A percentile compares a stretch with the other conserved stretches of the same genome.
phyloP scores from a whole-genome alignment of 306 rosid genomes.

The Acacia crassicarpa region DNA sequence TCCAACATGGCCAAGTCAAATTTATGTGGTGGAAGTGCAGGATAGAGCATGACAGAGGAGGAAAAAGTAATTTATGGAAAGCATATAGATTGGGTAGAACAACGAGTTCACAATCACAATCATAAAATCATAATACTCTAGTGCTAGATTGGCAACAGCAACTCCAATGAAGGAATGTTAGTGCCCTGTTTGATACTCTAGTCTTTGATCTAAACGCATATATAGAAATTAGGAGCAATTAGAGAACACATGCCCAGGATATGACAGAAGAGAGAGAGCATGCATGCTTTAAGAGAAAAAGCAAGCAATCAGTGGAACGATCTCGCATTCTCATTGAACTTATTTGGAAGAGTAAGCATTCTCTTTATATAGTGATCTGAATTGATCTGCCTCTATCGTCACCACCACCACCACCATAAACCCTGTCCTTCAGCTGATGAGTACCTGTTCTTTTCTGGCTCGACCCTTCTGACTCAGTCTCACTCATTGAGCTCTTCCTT shows the following conservation, averaged over 20 bases:
- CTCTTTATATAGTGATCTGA: slow-evolving; percentile 48
- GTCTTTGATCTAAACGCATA: slow-evolving; percentile 13
- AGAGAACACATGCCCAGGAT: slow-evolving; percentile 5
- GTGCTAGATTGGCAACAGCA: background rate
- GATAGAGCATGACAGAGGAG: background rate
- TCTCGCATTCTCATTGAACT: slow-evolving; percentile 34
- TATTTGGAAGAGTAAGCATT: slow-evolving; percentile 40
- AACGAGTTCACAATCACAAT: background rate
- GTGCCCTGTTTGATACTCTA: background rate
- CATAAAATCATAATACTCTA: background rate
- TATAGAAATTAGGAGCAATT: background rate
- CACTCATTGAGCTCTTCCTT: slow-evolving; percentile 49
- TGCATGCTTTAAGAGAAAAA: background rate
- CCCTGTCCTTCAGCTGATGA: slow-evolving; percentile 47
- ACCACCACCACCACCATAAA: slow-evolving; percentile 9
- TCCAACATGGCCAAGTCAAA: background rate
- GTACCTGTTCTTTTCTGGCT: slow-evolving; percentile 39
- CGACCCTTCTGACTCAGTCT: slow-evolving; percentile 59
- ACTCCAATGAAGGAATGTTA: background rate
- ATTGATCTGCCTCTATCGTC: slow-evolving; percentile 49
- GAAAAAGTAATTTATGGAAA: background rate
- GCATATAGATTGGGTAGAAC: background rate
- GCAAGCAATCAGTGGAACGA: background rate
- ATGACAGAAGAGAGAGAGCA: slow-evolving; percentile 89
- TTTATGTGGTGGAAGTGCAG: background rate